These are phyloP conservation scores for Penicillium manginii DNA, from an alignment of 495 filamentous ascomycete genomes.

Conservation along the genomic window DNA sequence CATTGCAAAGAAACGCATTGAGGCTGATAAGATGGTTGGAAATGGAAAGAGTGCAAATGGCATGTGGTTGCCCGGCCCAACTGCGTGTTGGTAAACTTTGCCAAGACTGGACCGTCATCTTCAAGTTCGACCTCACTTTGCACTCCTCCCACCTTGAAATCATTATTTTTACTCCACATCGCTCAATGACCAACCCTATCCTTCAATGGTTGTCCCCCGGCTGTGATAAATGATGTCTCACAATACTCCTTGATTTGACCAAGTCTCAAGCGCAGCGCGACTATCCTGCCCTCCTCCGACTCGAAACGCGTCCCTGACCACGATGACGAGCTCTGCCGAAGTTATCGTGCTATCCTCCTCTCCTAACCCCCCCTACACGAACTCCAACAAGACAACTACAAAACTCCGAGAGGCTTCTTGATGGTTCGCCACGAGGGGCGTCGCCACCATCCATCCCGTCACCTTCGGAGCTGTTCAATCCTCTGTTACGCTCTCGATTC, in stretches of 20 bases:
- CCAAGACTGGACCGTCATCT: conserved; percentile 37
- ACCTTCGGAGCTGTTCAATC: conserved; percentile 38
- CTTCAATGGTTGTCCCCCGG: background rate
- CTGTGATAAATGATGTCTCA: background rate
- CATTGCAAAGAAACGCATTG: too few species aligned
- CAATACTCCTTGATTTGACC: background rate
- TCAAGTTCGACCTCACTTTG: conserved; percentile 10
- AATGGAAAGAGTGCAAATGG: conserved; percentile 14
- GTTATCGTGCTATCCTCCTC: conserved; percentile 49
- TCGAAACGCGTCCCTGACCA: conserved; percentile 19
- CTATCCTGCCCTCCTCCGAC: background rate
- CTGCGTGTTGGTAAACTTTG: conserved; percentile 33
- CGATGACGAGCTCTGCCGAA: conserved; percentile 36
- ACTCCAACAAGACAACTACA: conserved; percentile 21
- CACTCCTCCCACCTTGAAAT: background rate
- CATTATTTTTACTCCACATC: background rate
- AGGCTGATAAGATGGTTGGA: background rate
- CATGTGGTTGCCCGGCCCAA: conserved; percentile 44
- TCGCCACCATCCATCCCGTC: conserved; percentile 41
- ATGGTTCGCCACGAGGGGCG: conserved; percentile 20
- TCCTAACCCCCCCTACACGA: conserved; percentile 30
- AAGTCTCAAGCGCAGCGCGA: background rate
- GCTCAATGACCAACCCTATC: background rate
- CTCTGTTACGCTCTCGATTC: conserved; percentile 34
- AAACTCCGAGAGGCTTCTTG: conserved; percentile 17